Base-by-base conservation (phyloP, 805 yeast species). In the Cephaloascus albidus region DNA sequence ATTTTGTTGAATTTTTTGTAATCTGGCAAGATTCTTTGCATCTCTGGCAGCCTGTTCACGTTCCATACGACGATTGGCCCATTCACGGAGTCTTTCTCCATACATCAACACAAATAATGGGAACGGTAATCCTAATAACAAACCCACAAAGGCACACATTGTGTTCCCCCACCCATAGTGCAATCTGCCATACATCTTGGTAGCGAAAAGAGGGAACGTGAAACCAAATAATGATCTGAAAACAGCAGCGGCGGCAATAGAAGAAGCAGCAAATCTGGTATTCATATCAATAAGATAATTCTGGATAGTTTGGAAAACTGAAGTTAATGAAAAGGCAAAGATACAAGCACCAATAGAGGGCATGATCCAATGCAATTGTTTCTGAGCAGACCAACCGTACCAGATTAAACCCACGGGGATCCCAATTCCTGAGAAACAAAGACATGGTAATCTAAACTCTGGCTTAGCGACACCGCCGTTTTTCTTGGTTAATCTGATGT, bases 121-220 rank as follows among this genome's bases (percentile, higher is more conserved):
- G 62, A 75, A 74, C 2, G 88, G 87, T n/a, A 79, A 58, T 8
- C 86, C 85, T 38, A 80, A 60, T 1, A 68, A 68, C 14, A 78
- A 43, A 6, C 73, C 80, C 37, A 80, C 55, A 33, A 78, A 61
- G 0, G 72, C 87, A 54, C 78, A 75, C 48, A 81, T 52, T 0
- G 84, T 72, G 51, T 75, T 74, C 18, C 85, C 85, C 87, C 86
- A 81, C 4, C 85, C 85, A 47, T 78, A 78, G 17, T 81, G 80
- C 35, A 82, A 54, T 8, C 42, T 55, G 36, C 55, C 57, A 53
- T 77, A 82, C 80, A 81, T 73, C 6, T 68, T 59, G 6, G 64
- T 55, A 2, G 82, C 84, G 54, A 79, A 78, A 33, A 81, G 58
- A 4, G 88, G 93, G 61, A 83, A 80, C 10, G 73, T 65, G 40